phyloP scores from a whole-genome alignment of 176 grass and related monocot genomes.

The Triticum dicoccoides region DNA sequence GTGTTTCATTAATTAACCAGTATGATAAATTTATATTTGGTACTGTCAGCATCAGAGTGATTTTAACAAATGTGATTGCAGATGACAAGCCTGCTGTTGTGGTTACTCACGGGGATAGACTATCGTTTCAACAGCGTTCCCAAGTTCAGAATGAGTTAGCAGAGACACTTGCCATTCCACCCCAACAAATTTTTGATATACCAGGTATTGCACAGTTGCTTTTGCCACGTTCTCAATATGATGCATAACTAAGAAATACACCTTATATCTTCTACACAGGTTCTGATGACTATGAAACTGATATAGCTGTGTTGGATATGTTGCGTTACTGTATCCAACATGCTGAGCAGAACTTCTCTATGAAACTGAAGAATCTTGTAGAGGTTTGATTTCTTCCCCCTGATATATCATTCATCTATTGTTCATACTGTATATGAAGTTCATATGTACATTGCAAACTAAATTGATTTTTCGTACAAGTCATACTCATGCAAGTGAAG shows the following conservation, averaged over 20 bases:
- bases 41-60: neutral
- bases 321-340: slow-evolving; percentile 59
- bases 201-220: slow-evolving; percentile 34
- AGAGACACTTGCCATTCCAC: slow-evolving; percentile 52
- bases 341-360: slow-evolving; percentile 60
- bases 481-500: neutral
- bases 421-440: neutral
- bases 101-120: slow-evolving; percentile 56
- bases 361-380: slow-evolving; percentile 41
- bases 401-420: neutral
- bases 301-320: slow-evolving; percentile 62
- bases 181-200: slow-evolving; percentile 63
- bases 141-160: slow-evolving; percentile 43
- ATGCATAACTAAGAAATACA: neutral
- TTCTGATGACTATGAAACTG: slow-evolving; percentile 43
- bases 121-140: slow-evolving; percentile 35
- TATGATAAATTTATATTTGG: neutral
- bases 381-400: slow-evolving; percentile 47
- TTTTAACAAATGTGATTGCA: slow-evolving; percentile 29
- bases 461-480: no score
- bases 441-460: no score
- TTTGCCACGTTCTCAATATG: neutral
- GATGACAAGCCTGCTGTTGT: slow-evolving; percentile 68
- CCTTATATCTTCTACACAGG: slow-evolving; percentile 40
- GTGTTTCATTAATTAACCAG: neutral